Percentiles rank a stretch among this genome's conserved stretches.
Conservation (phyloP, 2,329 filamentous ascomycete species). For the Nemania sp. region DNA sequence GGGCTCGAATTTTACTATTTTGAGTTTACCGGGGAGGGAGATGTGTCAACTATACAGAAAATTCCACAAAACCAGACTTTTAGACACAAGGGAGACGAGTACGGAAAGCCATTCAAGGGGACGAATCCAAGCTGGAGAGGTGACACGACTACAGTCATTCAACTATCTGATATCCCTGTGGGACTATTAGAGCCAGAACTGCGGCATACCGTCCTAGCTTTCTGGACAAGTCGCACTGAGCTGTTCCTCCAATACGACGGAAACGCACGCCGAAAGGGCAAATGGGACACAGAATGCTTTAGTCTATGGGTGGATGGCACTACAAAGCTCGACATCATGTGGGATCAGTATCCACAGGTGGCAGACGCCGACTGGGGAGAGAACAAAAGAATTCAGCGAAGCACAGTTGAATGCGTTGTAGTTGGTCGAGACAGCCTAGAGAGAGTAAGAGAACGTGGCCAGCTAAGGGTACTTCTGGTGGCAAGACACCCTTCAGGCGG, state of each 20-base stretch:
- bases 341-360: constrained; percentile 2
- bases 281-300: not conserved
- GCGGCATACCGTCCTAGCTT: not conserved
- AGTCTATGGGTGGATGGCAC: not conserved
- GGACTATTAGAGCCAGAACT: not conserved
- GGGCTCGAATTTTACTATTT: constrained; percentile 13
- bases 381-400: not conserved
- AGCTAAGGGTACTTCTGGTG: constrained; percentile 4
- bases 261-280: not conserved
- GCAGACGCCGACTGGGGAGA: not conserved
- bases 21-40: not conserved
- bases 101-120: not conserved
- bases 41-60: not conserved
- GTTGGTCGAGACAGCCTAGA: constrained; percentile 9
- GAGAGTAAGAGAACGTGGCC: constrained; percentile 4
- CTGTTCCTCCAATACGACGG: not conserved
- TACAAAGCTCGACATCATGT: constrained; percentile 3
- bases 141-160: not conserved
- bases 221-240: not conserved
- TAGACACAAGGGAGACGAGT: not conserved
- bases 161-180: not conserved
- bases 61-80: constrained; percentile 1
- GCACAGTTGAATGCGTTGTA: not conserved
- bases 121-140: not conserved
- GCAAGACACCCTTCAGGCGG: constrained; percentile 11